Base-by-base conservation (phyloP, 106 monocot genomes). In the Chionographis japonica region DNA sequence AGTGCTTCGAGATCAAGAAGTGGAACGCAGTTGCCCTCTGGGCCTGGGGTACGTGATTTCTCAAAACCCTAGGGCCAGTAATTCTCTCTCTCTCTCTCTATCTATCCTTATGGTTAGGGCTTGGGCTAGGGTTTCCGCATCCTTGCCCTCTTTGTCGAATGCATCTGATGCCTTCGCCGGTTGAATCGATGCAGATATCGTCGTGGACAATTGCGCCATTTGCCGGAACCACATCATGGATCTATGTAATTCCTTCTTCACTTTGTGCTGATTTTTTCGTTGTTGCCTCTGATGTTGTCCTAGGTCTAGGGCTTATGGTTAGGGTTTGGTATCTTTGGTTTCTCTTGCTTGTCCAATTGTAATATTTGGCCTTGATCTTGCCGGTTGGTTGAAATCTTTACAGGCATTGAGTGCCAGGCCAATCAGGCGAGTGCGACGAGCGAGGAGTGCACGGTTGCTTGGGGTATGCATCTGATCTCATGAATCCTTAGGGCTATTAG, bases 201-300 rank as follows among this genome's bases (percentile, higher is more conserved):
- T 92, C n/a, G 92, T 92, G 41, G 88, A 88, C 64, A 92, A 92
- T 73, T 92, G 92, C 52, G 92, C 88, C 35, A 92, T 92, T 54
- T 91, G 91, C 82, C 72, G 91, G 41, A 91, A 91, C 76, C 91
- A 91, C 68, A 91, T 91, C 91, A 93, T 93, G 93, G 93, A 93
- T 81, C 86, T 93, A 58, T 93, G 93, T 93, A 58, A 82, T 85
- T 37, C 12, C 50, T 27, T 60, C 18, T n/a, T 39, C 37, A 16
- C 39, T 50, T 4, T 58, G 37, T 65, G 2, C 54, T n/a, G 62
- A 3, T 60, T 49, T 11, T 8, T 7, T 2, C 54, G 8, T 61
- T 2, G 1, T 27, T 27, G 27, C 5, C 8, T 63, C 53, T 49
- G 37, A 42, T 62, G 42, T 14, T 20, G 37, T 11, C 16, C 65